phyloP scores from a whole-genome alignment of 768 basidiomycete genomes.

The Fistulinella prunicolor region DNA sequence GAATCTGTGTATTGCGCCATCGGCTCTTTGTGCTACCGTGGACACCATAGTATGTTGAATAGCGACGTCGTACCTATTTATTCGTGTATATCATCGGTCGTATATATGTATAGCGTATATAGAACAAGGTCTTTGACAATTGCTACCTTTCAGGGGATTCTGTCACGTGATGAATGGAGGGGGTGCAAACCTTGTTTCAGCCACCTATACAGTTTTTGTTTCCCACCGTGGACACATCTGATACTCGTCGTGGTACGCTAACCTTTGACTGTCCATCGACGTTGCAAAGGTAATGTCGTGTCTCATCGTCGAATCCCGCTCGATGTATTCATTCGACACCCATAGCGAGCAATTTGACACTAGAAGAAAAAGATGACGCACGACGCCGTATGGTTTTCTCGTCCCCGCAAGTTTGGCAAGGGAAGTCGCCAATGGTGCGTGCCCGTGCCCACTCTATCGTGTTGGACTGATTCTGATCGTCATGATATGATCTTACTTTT shows the following conservation, averaged over 20 bases:
- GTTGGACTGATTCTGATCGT: neutral
- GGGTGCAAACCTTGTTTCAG: constrained; percentile 18
- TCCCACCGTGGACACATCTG: no score
- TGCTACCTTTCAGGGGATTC: no score
- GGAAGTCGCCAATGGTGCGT: constrained; percentile 92
- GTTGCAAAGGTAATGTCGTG: constrained; percentile 21
- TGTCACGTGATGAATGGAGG: constrained; percentile 3
- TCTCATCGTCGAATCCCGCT: no score
- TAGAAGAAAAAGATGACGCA: constrained; percentile 83
- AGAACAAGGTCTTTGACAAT: no score
- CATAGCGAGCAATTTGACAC: no score
- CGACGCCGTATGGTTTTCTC: constrained; percentile 98
- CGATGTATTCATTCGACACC: no score
- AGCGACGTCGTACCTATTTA: no score
- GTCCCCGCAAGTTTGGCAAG: constrained; percentile 93
- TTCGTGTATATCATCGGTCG: no score
- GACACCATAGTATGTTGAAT: no score
- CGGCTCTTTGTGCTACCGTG: no score
- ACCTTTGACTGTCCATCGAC: constrained; percentile 11
- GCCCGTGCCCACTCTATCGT: neutral
- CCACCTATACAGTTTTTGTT: constrained; percentile 28
- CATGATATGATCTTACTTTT: neutral
- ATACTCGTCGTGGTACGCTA: neutral
- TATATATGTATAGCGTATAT: no score
- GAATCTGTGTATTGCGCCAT: no score